Evolutionary conservation across 192 early-diverging fungal genomes (phyloP), one percentile per base, ranked within the genome.

Genomic region (Entophlyctis luteolus): DNA sequence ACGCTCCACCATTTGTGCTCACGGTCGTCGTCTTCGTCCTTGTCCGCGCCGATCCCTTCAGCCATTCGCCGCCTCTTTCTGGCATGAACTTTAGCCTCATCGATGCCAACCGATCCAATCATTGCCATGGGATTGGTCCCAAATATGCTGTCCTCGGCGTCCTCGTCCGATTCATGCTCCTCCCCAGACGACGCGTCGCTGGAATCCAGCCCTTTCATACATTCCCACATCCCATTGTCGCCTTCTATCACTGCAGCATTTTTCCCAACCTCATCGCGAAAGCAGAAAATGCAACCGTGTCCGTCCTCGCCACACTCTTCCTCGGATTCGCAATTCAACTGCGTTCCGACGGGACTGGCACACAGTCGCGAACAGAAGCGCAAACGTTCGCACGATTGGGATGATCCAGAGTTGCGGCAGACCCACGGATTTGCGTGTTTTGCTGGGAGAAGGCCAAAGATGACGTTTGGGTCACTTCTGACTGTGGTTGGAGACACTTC

Each of bases 1-100:
- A 34, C 52, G 39, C 34, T 23, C 65, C 65, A 67, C 65, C 65
- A 67, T 27, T 38, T 55, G 16, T 12, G 25, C 29, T 67, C 53
- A 18, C 37, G 33, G 14, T 45, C 58, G 14, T 60, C 58, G 10
- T 22, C 58, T 46, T 25, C 35, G 58, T 60, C 58, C 6, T 45
- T 14, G 32, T 46, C 58, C 10, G 23, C 39, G 5, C 12, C 12
- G 16, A 1, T 12, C 50, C 22, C 25, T 2, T 20, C 50, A 3
- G 22, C 18, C 45, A 47, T 47, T 16, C 1, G 1, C 22, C 45
- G 45, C 18, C 18, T 22, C 0, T 28, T 0, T 20, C 23, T 2
- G 14, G 18, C 50, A 14, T 22, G 18, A 53, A 28, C 18, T 27
- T 14, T 14, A 28, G 23, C 14, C 22, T 53, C 50, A 53, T 16